Evolutionary conservation across 768 basidiomycete species (phyloP).

Genomic region (Tylopilus subfusipes): DNA sequence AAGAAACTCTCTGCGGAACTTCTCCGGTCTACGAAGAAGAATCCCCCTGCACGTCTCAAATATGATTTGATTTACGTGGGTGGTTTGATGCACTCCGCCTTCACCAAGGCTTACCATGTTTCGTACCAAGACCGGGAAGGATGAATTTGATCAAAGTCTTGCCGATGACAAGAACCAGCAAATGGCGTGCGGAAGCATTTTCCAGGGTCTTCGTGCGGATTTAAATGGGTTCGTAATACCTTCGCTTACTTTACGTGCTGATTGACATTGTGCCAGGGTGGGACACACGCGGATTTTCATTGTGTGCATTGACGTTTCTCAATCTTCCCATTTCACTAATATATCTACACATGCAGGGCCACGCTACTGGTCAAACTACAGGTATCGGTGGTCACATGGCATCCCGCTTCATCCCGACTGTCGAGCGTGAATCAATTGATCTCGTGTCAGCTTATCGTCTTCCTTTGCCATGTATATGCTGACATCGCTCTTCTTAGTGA

Average conservation of each 20-base stretch:
- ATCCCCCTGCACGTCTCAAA: not conserved
- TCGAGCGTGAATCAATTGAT: not conserved
- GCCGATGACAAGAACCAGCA: not conserved
- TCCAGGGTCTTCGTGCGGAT: not conserved
- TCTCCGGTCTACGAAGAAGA: not conserved
- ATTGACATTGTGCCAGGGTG: not conserved
- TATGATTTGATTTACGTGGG: not conserved
- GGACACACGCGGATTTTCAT: not conserved
- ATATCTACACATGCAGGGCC: not conserved
- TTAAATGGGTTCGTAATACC: not conserved
- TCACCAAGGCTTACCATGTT: not conserved
- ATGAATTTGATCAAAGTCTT: not conserved
- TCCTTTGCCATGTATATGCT: not conserved
- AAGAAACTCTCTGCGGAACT: not conserved
- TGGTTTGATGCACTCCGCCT: not conserved
- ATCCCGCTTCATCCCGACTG: not conserved
- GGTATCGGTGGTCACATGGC: not conserved
- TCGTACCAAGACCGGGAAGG: not conserved
- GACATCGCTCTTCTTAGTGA: not conserved
- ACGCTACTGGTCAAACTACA: not conserved
- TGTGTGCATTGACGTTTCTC: not conserved
- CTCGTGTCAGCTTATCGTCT: not conserved
- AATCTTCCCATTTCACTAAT: not conserved
- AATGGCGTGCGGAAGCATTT: not conserved
- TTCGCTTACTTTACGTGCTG: not conserved